Base-by-base conservation (phyloP, 1,139 yeast species). In the Pneumocystis carinii region DNA sequence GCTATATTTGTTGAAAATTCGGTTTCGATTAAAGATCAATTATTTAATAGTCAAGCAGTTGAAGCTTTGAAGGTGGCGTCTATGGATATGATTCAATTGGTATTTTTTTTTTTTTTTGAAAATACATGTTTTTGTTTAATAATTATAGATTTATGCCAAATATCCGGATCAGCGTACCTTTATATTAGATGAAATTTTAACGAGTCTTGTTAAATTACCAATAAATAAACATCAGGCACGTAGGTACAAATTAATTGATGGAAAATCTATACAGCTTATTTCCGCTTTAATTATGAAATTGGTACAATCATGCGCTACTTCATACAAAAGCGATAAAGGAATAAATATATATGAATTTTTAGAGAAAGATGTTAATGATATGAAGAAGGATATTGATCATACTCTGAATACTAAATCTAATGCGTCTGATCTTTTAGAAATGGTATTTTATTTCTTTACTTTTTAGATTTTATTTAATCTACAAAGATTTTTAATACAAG, bases 161-260 rank as follows among this genome's bases (percentile, higher is more conserved):
- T 73, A 78, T 56, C 73, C 76, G 0, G 79, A 77, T 58, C 94
- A 87, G 69, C 75, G 86, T 63, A 73, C 74, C 1, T 85, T 84
- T 69, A 76, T 87, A 8, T 68, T 86, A 14, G 80, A 80, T 61
- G 92, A 87, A 70, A 70, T 86, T 2, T 69, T 85, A n/a, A 72
- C 78, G 2, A 79, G 79, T 63, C 73, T 83, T 64, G 80, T 78
- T 60, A 78, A 75, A 59, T 70, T 84, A 7, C 80, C 86, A 0
- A 70, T 75, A 1, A 76, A 76, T 64, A 78, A 80, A 69, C 64
- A 71, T 24, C 67, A 69, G 24, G 76, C 84, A 0, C 76, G 83
- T 61, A 81, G 78, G 60, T 76, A 73, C 62, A 76, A 75, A 59
- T 67, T 81, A 0, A 68, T 76, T 0, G 72, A 78, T 58, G 86